Evolutionary conservation across 169 alveolate species (phyloP), one percentile per base, ranked within the genome.

Genomic region (Sarcocystis neurona): DNA sequence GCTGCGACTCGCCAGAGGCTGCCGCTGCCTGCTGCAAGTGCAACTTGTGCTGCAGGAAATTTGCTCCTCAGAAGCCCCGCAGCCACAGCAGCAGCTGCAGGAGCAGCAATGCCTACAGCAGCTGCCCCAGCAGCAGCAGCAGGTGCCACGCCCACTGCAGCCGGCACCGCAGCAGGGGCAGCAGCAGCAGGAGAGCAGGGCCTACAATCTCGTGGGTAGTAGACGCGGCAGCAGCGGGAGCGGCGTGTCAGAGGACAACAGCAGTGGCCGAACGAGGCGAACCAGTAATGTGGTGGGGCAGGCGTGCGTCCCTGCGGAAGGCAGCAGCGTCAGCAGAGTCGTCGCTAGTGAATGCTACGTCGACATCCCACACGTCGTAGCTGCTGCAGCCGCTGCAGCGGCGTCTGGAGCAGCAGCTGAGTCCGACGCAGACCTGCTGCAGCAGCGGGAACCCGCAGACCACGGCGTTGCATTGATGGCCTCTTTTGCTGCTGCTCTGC

Each of bases 41-140:
- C 79, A 85, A 56, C 34, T 85, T 58, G 90, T 85, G n/a, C 50
- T 85, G 34, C 82, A 85, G 82, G 82, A 72, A 56, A 72, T n/a
- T n/a, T n/a, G n/a, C n/a, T n/a, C n/a, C n/a, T n/a, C n/a, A n/a
- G 85, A 78, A 46, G 48, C 70, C 4, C 1, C 48, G 39, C 85
- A 78, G 47, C 6, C 66, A 20, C 70, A 84, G 20, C 79, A 72
- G 75, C 84, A 23, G 77, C 90, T 34, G 56, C 90, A 37, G 70
- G 58, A 58, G 66, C 78, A 74, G 58, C 39, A 41, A 41, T 43
- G 39, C 60, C 18, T 50, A 8, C 85, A 78, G 68, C 85, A 47
- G 37, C 30, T 1, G 3, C 46, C 50, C 20, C 87, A 47, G 70
- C 85, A 15, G 41, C 63, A 15, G 27, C 84, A 41, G 39, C 27